Evolutionary conservation across 106 monocot species (phyloP).

Genomic region (Agapanthus africanus): DNA sequence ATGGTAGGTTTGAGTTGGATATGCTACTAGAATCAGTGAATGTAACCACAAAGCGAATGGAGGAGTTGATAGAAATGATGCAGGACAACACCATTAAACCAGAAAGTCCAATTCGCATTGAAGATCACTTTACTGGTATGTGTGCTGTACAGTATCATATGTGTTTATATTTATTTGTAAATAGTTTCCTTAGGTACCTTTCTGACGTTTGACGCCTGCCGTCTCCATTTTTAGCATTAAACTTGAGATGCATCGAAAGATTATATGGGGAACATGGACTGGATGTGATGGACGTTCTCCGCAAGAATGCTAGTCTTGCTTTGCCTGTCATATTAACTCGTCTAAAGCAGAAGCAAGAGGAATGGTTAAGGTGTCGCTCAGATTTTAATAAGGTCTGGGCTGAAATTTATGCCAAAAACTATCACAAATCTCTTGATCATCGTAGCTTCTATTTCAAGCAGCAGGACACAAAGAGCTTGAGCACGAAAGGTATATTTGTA

Average conservation of each 20-base stretch:
- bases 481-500: constrained; percentile 70
- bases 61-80: constrained; percentile 61
- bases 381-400: constrained; percentile 96
- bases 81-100: constrained; percentile 57
- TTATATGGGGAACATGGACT: constrained; percentile 90
- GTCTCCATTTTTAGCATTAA: constrained; percentile 58
- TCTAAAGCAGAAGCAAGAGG: constrained; percentile 89
- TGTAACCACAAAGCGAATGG: constrained; percentile 53
- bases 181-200: not conserved
- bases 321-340: constrained; percentile 77
- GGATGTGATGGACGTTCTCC: constrained; percentile 74
- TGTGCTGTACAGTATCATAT: not conserved
- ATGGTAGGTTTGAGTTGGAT: constrained; percentile 77
- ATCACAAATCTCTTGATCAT: constrained; percentile 88
- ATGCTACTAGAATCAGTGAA: constrained; percentile 77
- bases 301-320: constrained; percentile 65
- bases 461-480: constrained; percentile 75
- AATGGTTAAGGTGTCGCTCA: constrained; percentile 66
- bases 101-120: constrained; percentile 54
- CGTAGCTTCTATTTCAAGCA: constrained; percentile 95
- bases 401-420: constrained; percentile 82
- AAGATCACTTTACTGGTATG: constrained; percentile 74
- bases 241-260: constrained; percentile 83
- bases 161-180: not conserved
- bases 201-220: constrained; percentile 10